Evolutionary conservation across 2,329 filamentous ascomycete species (phyloP).

Genomic region (Penicillium sp.): DNA sequence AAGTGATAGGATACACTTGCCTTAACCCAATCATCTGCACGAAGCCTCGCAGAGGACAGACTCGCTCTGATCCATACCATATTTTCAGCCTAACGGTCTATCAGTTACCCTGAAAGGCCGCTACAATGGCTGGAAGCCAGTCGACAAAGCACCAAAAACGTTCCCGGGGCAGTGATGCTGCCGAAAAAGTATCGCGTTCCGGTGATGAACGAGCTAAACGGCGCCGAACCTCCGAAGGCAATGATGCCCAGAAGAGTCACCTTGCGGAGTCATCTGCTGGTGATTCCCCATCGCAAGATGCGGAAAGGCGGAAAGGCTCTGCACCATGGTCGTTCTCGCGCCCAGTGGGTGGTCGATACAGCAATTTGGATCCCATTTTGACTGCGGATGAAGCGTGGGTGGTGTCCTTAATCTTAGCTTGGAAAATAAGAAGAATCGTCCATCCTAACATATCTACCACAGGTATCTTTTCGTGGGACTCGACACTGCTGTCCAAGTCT

Average conservation of each 20-base stretch:
- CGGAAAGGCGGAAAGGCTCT: slow-evolving; percentile 13
- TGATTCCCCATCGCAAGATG: slow-evolving; percentile 8
- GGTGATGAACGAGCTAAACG: slow-evolving; percentile 30
- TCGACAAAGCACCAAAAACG: slow-evolving; percentile 28
- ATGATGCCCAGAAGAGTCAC: slow-evolving; percentile 22
- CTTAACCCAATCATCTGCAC: background rate
- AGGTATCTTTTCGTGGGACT: slow-evolving; percentile 73
- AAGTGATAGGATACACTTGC: slow-evolving; percentile 1
- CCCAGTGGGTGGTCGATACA: slow-evolving; percentile 53
- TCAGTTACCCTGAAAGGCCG: background rate
- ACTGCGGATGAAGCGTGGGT: slow-evolving; percentile 54
- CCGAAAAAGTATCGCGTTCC: slow-evolving; percentile 19
- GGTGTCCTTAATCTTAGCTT: background rate
- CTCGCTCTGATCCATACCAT: background rate
- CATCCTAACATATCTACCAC: background rate
- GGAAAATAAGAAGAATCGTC: background rate
- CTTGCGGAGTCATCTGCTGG: slow-evolving; percentile 22
- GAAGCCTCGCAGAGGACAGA: background rate
- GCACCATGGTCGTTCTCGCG: slow-evolving; percentile 47
- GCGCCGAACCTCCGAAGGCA: slow-evolving; percentile 27
- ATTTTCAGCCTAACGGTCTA: background rate
- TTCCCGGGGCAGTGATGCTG: slow-evolving; percentile 28
- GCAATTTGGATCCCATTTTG: slow-evolving; percentile 55
- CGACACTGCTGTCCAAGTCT: slow-evolving; percentile 71
- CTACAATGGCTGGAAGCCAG: slow-evolving; percentile 18